phyloP scores from a whole-genome alignment of 225 moss, liverwort and hornwort species.

The Pseudisothecium myosuroides region DNA sequence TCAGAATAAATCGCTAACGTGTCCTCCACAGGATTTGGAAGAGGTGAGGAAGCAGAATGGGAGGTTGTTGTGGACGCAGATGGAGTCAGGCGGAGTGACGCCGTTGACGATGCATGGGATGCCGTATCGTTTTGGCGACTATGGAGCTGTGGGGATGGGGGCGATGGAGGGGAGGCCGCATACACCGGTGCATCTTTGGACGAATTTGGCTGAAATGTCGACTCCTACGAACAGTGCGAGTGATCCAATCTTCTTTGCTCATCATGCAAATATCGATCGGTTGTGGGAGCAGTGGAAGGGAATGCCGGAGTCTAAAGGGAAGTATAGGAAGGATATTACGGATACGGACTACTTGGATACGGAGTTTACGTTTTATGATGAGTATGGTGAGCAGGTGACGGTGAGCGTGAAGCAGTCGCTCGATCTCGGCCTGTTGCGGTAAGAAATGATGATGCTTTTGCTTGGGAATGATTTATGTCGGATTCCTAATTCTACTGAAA shows the following conservation, averaged over 20 bases:
- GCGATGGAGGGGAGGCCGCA: conserved; percentile 5
- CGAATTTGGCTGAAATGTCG: neutral
- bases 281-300: conserved; percentile 16
- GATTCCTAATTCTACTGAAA: neutral
- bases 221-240: neutral
- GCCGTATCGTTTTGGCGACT: conserved; percentile 11
- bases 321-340: neutral
- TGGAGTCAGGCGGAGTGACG: neutral
- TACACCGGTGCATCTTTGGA: conserved; percentile 17
- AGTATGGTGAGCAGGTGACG: conserved; percentile 32
- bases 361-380: conserved; percentile 47
- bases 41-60: neutral
- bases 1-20: neutral
- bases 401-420: conserved; percentile 20
- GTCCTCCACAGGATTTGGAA: neutral
- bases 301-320: no score
- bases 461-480: no score
- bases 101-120: neutral
- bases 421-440: conserved; percentile 17
- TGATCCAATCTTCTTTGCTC: conserved; percentile 8
- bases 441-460: neutral
- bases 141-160: conserved; percentile 1
- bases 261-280: conserved; percentile 22
- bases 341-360: conserved; percentile 42
- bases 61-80: conserved; percentile 3